These are phyloP conservation scores for Conticribra guillardii DNA, from an alignment of 108 stramenopile species.

Conservation along the genomic window DNA sequence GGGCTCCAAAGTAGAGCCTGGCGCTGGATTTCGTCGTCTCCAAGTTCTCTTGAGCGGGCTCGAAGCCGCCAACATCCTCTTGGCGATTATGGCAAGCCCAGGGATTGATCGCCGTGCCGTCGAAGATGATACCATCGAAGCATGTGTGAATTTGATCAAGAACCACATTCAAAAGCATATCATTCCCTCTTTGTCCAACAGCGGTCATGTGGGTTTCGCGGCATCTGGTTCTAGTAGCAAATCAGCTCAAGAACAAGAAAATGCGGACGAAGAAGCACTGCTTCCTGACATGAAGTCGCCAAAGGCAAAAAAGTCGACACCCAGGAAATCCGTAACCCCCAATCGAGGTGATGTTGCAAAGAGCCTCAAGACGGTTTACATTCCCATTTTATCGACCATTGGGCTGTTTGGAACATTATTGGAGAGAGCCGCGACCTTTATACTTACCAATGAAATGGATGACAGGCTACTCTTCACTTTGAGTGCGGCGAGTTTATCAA, in stretches of 20 bases:
- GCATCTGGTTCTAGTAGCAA: constrained; percentile 12
- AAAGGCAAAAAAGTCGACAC: constrained; percentile 25
- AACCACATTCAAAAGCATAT: constrained; percentile 75
- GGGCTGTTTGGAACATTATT: constrained; percentile 59
- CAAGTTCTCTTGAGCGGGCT: constrained; percentile 50
- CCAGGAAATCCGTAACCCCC: constrained; percentile 26
- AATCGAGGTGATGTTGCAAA: constrained; percentile 37
- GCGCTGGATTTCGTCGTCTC: constrained; percentile 47
- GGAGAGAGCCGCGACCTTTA: constrained; percentile 68
- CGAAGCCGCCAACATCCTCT: constrained; percentile 76
- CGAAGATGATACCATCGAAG: constrained; percentile 86
- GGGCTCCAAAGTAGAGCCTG: constrained; percentile 41
- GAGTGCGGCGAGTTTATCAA: constrained; percentile 60
- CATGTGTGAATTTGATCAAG: constrained; percentile 75
- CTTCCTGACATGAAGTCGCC: constrained; percentile 16
- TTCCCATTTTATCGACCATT: constrained; percentile 58
- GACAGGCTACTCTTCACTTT: constrained; percentile 78
- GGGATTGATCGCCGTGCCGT: constrained; percentile 82
- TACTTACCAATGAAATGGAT: constrained; percentile 69
- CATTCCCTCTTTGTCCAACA: constrained; percentile 70
- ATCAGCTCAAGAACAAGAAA: constrained; percentile 5
- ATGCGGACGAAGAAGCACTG: constrained; percentile 43
- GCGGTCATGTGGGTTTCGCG: constrained; percentile 63
- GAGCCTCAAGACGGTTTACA: constrained; percentile 74
- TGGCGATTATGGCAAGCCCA: constrained; percentile 76